Evolutionary conservation across 2,329 filamentous ascomycete genomes (phyloP).

Genomic region (Diaporthe vexans): DNA sequence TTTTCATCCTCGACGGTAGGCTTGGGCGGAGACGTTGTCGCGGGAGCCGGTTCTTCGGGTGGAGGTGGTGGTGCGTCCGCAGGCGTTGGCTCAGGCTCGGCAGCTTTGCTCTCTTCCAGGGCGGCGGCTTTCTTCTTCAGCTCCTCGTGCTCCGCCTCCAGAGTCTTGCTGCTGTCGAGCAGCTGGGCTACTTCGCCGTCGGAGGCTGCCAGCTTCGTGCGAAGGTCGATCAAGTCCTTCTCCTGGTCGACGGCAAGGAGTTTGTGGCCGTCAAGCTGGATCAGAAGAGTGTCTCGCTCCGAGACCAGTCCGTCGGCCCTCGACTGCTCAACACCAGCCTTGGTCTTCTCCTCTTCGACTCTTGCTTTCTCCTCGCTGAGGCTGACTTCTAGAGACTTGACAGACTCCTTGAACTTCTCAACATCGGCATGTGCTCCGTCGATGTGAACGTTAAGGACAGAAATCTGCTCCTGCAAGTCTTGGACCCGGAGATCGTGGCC

Average conservation of each 20-base stretch:
- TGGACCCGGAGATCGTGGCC: constrained; percentile 30
- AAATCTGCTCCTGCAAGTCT: constrained; percentile 38
- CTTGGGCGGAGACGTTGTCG: not conserved
- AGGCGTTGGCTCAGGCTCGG: not conserved
- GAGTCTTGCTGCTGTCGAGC: constrained; percentile 36
- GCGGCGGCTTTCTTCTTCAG: constrained; percentile 35
- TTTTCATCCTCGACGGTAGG: not conserved
- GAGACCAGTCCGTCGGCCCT: constrained; percentile 17
- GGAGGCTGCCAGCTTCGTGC: constrained; percentile 25
- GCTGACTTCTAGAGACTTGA: constrained; percentile 17
- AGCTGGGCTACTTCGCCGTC: constrained; percentile 38
- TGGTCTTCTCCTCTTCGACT: constrained; percentile 30
- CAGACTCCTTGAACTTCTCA: constrained; percentile 24
- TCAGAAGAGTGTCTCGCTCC: constrained; percentile 34
- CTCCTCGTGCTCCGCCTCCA: constrained; percentile 41
- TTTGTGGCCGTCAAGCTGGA: constrained; percentile 37
- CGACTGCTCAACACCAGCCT: constrained; percentile 1
- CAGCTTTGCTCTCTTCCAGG: constrained; percentile 12
- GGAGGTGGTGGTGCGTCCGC: constrained; percentile 3
- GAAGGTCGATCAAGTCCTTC: constrained; percentile 36
- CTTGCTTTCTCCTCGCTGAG: constrained; percentile 25
- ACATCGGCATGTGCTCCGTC: constrained; percentile 39
- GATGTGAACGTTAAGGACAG: constrained; percentile 38
- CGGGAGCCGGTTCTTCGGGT: constrained; percentile 9
- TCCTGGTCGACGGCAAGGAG: constrained; percentile 36